These are phyloP conservation scores for Blastobotrys indianensis DNA, from an alignment of 1,139 yeast genomes.

Conservation along the genomic window DNA sequence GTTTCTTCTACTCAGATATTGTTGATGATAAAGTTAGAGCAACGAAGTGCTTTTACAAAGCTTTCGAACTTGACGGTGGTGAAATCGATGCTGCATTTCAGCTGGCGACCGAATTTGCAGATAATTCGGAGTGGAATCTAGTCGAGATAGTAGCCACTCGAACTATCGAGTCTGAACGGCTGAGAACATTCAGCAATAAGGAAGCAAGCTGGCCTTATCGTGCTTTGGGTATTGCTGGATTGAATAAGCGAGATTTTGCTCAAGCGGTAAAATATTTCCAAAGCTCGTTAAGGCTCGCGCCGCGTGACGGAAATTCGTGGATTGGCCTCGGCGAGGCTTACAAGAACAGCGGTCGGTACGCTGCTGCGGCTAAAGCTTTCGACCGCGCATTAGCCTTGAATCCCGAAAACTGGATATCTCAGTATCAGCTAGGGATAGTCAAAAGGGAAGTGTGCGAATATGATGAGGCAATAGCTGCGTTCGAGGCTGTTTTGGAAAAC, in stretches of 20 bases:
- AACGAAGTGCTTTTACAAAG: conserved; percentile 80
- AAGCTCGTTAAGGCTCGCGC: conserved; percentile 64
- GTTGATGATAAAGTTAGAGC: conserved; percentile 63
- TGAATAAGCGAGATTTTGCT: conserved; percentile 67
- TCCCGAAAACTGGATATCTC: conserved; percentile 52
- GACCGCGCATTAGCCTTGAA: conserved; percentile 53
- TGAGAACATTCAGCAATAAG: conserved; percentile 33
- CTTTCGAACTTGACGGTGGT: conserved; percentile 78
- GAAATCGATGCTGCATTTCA: conserved; percentile 71
- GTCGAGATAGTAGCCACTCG: conserved; percentile 67
- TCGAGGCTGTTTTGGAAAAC: conserved; percentile 40
- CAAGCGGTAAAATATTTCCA: conserved; percentile 89
- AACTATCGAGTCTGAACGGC: conserved; percentile 52
- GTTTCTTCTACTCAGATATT: conserved; percentile 56
- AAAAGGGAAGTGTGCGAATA: conserved; percentile 48
- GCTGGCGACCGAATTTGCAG: conserved; percentile 63
- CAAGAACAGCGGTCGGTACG: conserved; percentile 72
- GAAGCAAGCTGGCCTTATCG: conserved; percentile 75
- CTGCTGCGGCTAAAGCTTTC: conserved; percentile 82
- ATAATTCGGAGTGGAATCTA: conserved; percentile 70
- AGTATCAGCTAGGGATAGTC: conserved; percentile 62
- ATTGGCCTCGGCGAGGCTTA: conserved; percentile 93
- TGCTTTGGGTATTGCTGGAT: conserved; percentile 71
- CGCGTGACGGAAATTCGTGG: conserved; percentile 77
- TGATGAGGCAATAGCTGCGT: conserved; percentile 40